Base-by-base conservation (phyloP, 768 basidiomycete species). In the Rhodotorula babjevae region DNA sequence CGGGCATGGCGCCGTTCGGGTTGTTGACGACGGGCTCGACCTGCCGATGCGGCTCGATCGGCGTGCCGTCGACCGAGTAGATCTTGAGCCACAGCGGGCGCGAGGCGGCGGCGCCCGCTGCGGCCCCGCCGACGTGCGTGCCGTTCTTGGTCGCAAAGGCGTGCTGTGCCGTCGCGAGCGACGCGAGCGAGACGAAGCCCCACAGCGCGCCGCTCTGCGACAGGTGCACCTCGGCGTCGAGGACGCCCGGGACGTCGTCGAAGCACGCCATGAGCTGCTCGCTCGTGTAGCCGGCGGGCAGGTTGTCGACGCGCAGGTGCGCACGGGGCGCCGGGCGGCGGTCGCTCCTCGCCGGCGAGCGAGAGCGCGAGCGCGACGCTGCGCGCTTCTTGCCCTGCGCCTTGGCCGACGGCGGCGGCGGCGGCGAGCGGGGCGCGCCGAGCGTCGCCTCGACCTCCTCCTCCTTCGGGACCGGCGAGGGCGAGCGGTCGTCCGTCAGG, bases 301-400 rank as follows among this genome's bases (percentile, higher is more conserved):
- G 62, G 42, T 67, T 67, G 61, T 64, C 65, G 57, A 72, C 36
- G 16, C 65, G 61, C 3, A 72, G 40, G 50, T 67, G 71, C 18
- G 65, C 71, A 18, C 61, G 60, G 6, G 61, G 55, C 9, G 49
- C 29, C 16, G 49, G 42, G 16, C 46, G 29, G n/a, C 53, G n/a
- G n/a, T 64, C 40, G 44, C 23, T 25, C 50, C 50, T 21, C 50
- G 23, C 50, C 6, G 44, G 25, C 21, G 36, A 31, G 55, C 33
- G 64, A 0, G 53, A 33, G 55, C 64, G 64, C 16, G 65, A 67
- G 57, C 66, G 58, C 46, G 58, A 40, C 25, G 33, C 33, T 7
- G 65, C 57, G 18, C 65, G 65, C 47, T 66, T 66, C 33, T 49
- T 58, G 9, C 21, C 49, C 56, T 40, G 18, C 2, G 12, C 16